These are phyloP conservation scores for Podila verticillata DNA, from an alignment of 192 early-diverging fungal genomes.

Conservation along the genomic window DNA sequence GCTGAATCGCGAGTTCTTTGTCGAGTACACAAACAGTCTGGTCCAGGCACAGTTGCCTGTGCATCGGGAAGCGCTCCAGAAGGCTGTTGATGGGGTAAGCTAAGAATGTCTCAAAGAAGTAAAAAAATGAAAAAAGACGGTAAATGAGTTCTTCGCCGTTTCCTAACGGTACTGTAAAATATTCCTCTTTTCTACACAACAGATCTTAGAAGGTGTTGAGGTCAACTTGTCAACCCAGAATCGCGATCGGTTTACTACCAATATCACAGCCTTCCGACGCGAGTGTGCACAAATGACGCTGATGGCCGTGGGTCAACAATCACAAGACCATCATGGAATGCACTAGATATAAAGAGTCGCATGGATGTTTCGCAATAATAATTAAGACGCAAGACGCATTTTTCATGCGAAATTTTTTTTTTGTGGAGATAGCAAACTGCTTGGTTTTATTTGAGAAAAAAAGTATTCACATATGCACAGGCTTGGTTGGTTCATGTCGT, in stretches of 20 bases:
- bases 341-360: background rate
- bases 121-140: background rate
- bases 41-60: conserved; percentile 33
- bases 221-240: conserved; percentile 61
- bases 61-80: conserved; percentile 20
- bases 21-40: conserved; percentile 16
- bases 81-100: conserved; percentile 27
- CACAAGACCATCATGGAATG: background rate
- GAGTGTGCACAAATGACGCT: conserved; percentile 45
- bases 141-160: background rate
- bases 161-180: background rate
- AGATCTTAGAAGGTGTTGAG: conserved; percentile 69
- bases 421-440: background rate
- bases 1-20: conserved; percentile 67
- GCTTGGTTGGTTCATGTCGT: conserved; percentile 4
- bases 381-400: background rate
- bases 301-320: conserved; percentile 15
- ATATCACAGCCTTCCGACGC: conserved; percentile 60
- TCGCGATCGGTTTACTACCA: conserved; percentile 74
- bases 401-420: background rate
- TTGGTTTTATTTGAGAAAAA: background rate
- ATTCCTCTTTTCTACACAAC: background rate
- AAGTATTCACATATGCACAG: background rate
- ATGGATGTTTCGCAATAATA: background rate
- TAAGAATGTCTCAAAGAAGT: background rate